Percentiles rank a stretch among this genome's conserved stretches.
Conservation (phyloP, 2,329 filamentous ascomycete genomes). For the Penicillium sumatraense region DNA sequence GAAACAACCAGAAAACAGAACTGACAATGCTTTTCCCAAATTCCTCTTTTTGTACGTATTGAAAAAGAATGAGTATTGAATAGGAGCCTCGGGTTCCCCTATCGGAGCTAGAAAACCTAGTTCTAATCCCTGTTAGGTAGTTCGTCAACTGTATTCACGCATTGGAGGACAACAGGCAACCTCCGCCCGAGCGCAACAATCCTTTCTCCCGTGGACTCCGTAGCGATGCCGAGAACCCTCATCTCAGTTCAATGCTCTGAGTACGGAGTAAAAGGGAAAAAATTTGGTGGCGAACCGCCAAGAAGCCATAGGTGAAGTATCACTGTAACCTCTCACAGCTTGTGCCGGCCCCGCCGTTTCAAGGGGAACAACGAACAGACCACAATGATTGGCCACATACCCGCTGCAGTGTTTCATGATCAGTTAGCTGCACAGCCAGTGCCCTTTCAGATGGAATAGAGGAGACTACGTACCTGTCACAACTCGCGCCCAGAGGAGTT, state of each 20-base stretch:
- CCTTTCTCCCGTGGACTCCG: neutral
- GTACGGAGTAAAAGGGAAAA: neutral
- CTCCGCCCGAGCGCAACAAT: neutral
- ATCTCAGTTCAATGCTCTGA: neutral
- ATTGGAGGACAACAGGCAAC: neutral
- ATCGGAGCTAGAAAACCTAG: neutral
- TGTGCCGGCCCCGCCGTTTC: constrained; percentile 14
- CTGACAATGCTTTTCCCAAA: neutral
- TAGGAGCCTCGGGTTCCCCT: neutral
- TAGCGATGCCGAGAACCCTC: neutral
- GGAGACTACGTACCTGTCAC: constrained; percentile 11
- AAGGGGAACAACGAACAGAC: constrained; percentile 6
- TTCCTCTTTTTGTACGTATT: neutral
- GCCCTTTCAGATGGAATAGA: neutral
- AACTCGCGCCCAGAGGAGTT: constrained; percentile 14
- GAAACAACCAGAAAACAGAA: neutral
- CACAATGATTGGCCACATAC: constrained; percentile 21
- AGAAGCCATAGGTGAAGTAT: neutral
- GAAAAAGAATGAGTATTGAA: too few relatives aligned
- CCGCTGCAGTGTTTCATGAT: constrained; percentile 26
- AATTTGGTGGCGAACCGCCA: neutral
- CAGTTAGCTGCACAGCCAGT: constrained; percentile 5
- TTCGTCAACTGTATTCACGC: neutral
- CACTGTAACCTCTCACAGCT: constrained; percentile 1
- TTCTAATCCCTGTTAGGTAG: neutral